phyloP scores from a whole-genome alignment of 805 yeast genomes.

The Metschnikowia drakensbergensis region DNA sequence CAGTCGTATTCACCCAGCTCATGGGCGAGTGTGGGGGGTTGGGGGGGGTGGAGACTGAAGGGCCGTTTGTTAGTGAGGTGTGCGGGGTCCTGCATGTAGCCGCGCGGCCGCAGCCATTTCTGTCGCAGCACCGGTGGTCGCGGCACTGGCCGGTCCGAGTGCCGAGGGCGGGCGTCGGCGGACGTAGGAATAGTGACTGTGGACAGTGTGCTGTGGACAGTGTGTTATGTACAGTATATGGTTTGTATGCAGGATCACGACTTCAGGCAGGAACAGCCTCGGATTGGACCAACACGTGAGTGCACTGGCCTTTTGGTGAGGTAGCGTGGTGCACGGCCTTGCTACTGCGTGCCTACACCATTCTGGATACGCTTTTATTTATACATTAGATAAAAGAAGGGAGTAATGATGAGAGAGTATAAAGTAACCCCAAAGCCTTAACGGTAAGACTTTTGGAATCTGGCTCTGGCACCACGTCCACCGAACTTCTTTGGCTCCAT shows the following conservation, averaged over 20 bases:
- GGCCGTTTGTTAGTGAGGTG: neutral
- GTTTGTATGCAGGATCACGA: no score
- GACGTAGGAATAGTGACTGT: no score
- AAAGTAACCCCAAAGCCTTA: constrained; percentile 38
- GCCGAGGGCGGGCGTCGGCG: no score
- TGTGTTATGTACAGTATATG: no score
- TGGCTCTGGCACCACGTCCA: constrained; percentile 99
- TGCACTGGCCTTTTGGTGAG: neutral
- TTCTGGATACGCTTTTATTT: constrained; percentile 15
- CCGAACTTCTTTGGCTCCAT: constrained; percentile 99
- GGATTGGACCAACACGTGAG: no score
- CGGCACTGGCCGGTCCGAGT: neutral
- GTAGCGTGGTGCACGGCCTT: no score
- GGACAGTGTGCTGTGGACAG: no score
- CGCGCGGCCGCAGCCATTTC: neutral
- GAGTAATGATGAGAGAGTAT: constrained; percentile 13
- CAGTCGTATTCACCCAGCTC: constrained; percentile 1
- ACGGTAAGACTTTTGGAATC: constrained; percentile 99
- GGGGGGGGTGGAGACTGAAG: neutral
- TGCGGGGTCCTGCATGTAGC: neutral
- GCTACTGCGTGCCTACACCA: neutral
- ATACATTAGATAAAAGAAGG: constrained; percentile 20
- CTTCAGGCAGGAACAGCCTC: no score
- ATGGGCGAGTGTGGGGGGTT: neutral
- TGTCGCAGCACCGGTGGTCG: neutral